Conservation (phyloP, 169 alveolate species). For the Amoebophrya sp. region DNA sequence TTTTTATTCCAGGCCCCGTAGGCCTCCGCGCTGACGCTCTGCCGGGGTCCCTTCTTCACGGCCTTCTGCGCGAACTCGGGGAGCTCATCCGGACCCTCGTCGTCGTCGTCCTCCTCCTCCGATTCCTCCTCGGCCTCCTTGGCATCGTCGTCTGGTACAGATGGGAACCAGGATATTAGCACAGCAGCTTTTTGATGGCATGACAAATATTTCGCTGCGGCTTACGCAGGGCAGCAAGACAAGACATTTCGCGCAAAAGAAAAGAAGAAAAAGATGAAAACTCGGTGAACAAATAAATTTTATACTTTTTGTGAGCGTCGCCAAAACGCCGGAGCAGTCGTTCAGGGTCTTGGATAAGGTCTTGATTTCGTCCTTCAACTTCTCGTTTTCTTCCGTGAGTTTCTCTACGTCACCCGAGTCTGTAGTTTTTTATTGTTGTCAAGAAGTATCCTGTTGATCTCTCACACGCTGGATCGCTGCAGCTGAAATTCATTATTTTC, state of each 20-base stretch:
- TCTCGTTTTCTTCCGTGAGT: neutral
- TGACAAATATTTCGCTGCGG: too few relatives aligned
- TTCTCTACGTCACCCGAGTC: neutral
- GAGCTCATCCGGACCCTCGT: slow-evolving; percentile 14
- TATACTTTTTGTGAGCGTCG: too few relatives aligned
- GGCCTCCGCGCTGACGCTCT: slow-evolving; percentile 81
- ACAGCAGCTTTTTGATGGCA: too few relatives aligned
- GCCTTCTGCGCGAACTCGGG: slow-evolving; percentile 31
- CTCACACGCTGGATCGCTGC: neutral
- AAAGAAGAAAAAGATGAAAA: too few relatives aligned
- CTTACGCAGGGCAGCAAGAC: too few relatives aligned
- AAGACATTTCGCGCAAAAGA: too few relatives aligned
- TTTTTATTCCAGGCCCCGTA: slow-evolving; percentile 84
- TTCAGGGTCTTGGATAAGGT: too few relatives aligned
- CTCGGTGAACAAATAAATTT: too few relatives aligned
- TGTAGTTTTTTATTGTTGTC: neutral
- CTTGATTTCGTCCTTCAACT: neutral
- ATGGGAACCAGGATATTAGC: too few relatives aligned
- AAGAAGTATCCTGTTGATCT: neutral
- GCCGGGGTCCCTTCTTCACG: slow-evolving; percentile 23
- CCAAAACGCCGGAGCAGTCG: too few relatives aligned
- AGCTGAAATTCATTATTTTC: neutral
- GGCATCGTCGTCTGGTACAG: too few relatives aligned
- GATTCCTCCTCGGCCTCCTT: neutral
- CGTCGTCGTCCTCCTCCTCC: slow-evolving; percentile 36